Base-by-base conservation (phyloP, 2,329 filamentous ascomycete genomes). In the Zarea fungicola region DNA sequence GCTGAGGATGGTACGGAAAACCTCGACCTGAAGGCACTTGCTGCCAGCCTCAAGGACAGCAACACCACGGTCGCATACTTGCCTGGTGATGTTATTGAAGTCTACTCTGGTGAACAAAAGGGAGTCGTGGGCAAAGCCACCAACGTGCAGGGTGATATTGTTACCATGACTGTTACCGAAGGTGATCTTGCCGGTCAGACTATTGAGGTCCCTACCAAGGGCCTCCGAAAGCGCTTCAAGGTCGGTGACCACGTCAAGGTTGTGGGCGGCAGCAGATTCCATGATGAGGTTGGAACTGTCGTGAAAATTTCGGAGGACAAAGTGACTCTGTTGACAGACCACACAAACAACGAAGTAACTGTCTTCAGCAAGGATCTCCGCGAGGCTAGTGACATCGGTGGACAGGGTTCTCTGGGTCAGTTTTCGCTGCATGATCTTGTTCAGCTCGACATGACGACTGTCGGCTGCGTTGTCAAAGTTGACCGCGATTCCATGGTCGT, bases 161-260 rank as follows among this genome's bases (percentile, higher is more conserved):
- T 99, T 45, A 92, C 89, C 6, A 80, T 99, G 60, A 76, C 81
- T 51, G 90, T 97, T 14, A 85, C 82, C 1, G 86, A 95, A 60
- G 93, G 93, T 40, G 85, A 87, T 34, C 75, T 97, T 23, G 75
- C 73, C 44, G 92, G 91, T 9, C 87, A 95, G 64, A 83, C 79
- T 5, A 93, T 99, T 39, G 92, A 97, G 64, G 91, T 95, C 10
- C 93, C 93, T 1, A 86, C 90, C 54, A 95, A 93, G 68, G 88
- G 89, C 37, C 76, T 99, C 22, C 87, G 93, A 50, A 99, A 99
- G 70, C 81, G 89, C 25, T 99, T 99, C 77, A 83, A 80, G 56
- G 80, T 91, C 54, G 93, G 93, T 74, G 93, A 99, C 61, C 93
- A 99, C 63, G 93, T 99, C 73, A 97, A 97, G 73, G 93, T 99